Base-by-base conservation (phyloP, 2,329 filamentous ascomycete genomes). In the Pyrenochaeta sp. region DNA sequence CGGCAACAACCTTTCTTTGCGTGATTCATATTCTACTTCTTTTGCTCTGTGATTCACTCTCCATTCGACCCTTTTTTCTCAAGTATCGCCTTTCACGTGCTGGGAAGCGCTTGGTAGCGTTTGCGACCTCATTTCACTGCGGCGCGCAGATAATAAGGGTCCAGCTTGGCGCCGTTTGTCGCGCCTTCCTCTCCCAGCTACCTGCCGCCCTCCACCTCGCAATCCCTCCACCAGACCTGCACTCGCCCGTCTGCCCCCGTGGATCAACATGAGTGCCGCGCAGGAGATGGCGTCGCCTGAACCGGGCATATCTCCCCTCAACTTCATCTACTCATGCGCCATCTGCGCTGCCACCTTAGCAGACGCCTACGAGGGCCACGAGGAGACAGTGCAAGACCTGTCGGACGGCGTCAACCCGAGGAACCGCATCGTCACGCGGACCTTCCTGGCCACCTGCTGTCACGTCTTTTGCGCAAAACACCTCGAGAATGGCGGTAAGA, bases 401-500 rank as follows among this genome's bases (percentile, higher is more conserved):
- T 67, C 64, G 35, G 67, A 69, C 27, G 67, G 68, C 7, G 62
- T 67, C 48, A 67, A 63, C 21, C 55, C 60, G 7, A 65, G 68
- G 4, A 62, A 73, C 5, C 71, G 69, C 28, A 58, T 68, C 14
- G 72, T 76, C 27, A 74, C 73, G 0, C 74, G 71, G 26, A 55
- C 80, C 6, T 81, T 73, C 67, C 71, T 81, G 19, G 72, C 72
- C 4, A 69, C 67, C 31, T 81, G 78, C 58, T 73, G 72, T 27
- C 78, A 81, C 60, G 67, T 80, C 17, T 71, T 73, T 21, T 81
- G 78, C 50, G 67, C 62, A 39, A 73, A 72, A 47, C 77, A 81
- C 56, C 55, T 81, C 3, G 71, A 75, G 34, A 74, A 72, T 24
- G 76, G 77, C 35, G 78, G 78, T 79, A 49, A 58, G 72, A 21